phyloP scores from a whole-genome alignment of 345 rosid species.

The Euclidium syriacum region DNA sequence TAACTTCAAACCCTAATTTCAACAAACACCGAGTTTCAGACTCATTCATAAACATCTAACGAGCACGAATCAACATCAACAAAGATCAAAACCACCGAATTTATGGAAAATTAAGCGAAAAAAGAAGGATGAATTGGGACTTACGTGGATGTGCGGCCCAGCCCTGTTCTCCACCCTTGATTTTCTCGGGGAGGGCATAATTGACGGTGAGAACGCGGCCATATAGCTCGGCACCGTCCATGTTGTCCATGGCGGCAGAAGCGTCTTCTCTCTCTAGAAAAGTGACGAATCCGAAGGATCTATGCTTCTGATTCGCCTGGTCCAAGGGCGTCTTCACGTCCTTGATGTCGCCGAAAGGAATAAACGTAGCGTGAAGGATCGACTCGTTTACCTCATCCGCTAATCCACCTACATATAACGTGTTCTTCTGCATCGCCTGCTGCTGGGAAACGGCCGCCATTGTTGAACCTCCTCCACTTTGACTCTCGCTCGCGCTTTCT shows the following conservation, averaged over 20 bases:
- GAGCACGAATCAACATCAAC: background rate
- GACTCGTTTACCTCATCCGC: slow-evolving; percentile 96
- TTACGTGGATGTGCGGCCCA: slow-evolving; percentile 99
- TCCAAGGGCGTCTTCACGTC: slow-evolving; percentile 96
- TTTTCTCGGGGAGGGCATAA: slow-evolving; percentile 89
- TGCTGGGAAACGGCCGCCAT: slow-evolving; percentile 35
- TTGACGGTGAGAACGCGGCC: slow-evolving; percentile 99
- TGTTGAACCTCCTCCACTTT: background rate
- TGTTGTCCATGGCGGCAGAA: slow-evolving; percentile 89
- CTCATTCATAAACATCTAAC: background rate
- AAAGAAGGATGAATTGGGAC: slow-evolving; percentile 15
- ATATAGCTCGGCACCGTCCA: slow-evolving; percentile 96
- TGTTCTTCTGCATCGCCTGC: slow-evolving; percentile 88
- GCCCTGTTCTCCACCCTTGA: slow-evolving; percentile 99
- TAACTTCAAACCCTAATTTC: background rate
- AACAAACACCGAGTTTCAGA: background rate
- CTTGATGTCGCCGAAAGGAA: slow-evolving; percentile 95
- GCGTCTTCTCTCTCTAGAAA: slow-evolving; percentile 89
- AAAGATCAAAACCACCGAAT: background rate
- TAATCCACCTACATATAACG: slow-evolving; percentile 89
- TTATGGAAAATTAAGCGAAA: background rate
- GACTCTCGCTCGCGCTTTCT: background rate
- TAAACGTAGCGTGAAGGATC: slow-evolving; percentile 88
- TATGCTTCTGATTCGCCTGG: slow-evolving; percentile 97
- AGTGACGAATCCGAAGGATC: slow-evolving; percentile 96